A percentile compares a stretch with the other conserved stretches of the same genome.
Conservation (phyloP, 768 basidiomycete species). For the Hericium rajendrae region DNA sequence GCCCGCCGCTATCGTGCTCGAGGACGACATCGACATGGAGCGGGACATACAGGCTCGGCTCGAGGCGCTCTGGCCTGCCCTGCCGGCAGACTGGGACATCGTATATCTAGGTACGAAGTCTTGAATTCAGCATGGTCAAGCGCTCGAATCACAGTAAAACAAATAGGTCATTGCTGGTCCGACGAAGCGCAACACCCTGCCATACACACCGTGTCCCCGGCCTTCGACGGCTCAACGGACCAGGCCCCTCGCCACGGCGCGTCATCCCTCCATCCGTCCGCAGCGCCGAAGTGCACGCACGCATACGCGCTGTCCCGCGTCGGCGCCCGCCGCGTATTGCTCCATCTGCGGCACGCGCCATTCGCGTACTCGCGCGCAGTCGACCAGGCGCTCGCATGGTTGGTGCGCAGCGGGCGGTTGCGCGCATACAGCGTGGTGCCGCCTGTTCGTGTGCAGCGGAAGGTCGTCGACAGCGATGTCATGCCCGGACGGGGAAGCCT, state of each 20-base stretch:
- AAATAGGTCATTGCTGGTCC: constrained; percentile 71
- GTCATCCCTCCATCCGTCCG: constrained; percentile 44
- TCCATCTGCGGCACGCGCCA: constrained; percentile 47
- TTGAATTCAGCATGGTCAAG: neutral
- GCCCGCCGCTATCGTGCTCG: constrained; percentile 47
- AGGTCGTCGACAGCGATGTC: constrained; percentile 48
- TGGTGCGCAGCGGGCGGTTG: constrained; percentile 45
- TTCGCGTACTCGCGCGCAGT: constrained; percentile 75
- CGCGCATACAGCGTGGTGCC: constrained; percentile 58
- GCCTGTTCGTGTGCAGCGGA: constrained; percentile 58
- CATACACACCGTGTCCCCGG: constrained; percentile 14
- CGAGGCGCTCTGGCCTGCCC: constrained; percentile 32
- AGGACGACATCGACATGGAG: constrained; percentile 79
- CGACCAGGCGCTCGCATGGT: constrained; percentile 66
- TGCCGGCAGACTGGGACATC: constrained; percentile 64
- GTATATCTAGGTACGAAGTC: constrained; percentile 51
- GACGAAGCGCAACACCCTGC: constrained; percentile 45
- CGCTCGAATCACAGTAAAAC: neutral
- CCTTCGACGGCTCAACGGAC: constrained; percentile 5
- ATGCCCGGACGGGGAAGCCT: constrained; percentile 36
- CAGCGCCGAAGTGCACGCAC: constrained; percentile 60
- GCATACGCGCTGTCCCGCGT: constrained; percentile 52
- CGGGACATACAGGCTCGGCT: constrained; percentile 39
- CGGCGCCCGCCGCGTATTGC: constrained; percentile 54
- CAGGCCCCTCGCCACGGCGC: neutral